phyloP scores from a whole-genome alignment of 2,329 filamentous ascomycete genomes.

The Diplocarpon mali region DNA sequence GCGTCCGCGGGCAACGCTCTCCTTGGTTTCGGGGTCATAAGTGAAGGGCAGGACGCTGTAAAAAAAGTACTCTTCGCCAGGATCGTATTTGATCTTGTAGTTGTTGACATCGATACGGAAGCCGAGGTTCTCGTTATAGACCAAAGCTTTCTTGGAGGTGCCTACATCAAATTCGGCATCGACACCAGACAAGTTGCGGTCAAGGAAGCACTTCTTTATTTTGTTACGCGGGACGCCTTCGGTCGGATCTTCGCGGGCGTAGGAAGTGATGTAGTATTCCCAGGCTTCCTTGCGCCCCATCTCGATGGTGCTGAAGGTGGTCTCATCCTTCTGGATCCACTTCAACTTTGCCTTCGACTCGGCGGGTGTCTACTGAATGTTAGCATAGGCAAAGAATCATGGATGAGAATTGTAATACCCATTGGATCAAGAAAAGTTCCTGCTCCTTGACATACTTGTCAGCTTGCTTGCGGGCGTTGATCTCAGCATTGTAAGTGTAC shows the following conservation, averaged over 20 bases:
- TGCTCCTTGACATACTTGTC: slow-evolving; percentile 89
- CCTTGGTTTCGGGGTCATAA: slow-evolving; percentile 28
- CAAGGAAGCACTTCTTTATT: slow-evolving; percentile 57
- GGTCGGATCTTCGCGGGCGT: slow-evolving; percentile 78
- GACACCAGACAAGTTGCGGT: slow-evolving; percentile 55
- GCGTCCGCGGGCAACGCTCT: slow-evolving; percentile 23
- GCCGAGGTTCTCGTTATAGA: slow-evolving; percentile 56
- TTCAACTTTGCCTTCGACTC: slow-evolving; percentile 52
- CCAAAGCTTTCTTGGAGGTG: slow-evolving; percentile 46
- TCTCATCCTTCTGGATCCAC: slow-evolving; percentile 55
- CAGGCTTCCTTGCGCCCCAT: slow-evolving; percentile 74
- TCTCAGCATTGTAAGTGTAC: slow-evolving; percentile 82
- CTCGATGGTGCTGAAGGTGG: slow-evolving; percentile 79
- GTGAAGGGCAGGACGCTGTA: slow-evolving; percentile 36
- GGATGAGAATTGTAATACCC: slow-evolving; percentile 40
- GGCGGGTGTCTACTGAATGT: slow-evolving; percentile 46
- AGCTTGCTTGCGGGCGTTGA: slow-evolving; percentile 81
- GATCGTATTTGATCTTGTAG: slow-evolving; percentile 68
- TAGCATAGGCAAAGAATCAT: neutral
- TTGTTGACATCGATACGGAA: slow-evolving; percentile 68
- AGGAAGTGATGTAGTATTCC: slow-evolving; percentile 94
- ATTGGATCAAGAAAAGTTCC: slow-evolving; percentile 82
- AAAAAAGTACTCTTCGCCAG: slow-evolving; percentile 59
- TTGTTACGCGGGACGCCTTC: slow-evolving; percentile 59
- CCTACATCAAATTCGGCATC: slow-evolving; percentile 55